Conservation (phyloP, 2,329 filamentous ascomycete species). For the Sarocladiaceae sp. region DNA sequence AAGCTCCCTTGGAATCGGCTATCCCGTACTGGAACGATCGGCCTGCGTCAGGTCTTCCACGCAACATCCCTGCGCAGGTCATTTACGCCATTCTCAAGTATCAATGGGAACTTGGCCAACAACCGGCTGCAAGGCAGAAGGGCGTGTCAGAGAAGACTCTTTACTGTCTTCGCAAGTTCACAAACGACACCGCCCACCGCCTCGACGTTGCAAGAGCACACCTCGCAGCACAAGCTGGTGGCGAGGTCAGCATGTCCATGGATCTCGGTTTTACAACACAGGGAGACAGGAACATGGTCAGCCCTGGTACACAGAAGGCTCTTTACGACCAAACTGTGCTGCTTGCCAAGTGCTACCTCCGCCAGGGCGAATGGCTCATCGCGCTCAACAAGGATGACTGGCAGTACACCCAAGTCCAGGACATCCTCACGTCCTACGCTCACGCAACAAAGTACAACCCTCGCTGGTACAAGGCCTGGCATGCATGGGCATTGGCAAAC, state of each 20-base stretch:
- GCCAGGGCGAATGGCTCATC: constrained; percentile 94
- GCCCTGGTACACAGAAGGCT: constrained; percentile 44
- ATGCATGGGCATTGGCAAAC: constrained; percentile 96
- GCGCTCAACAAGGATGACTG: constrained; percentile 80
- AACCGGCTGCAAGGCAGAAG: constrained; percentile 35
- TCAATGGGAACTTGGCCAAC: constrained; percentile 81
- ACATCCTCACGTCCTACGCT: constrained; percentile 85
- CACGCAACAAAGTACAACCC: constrained; percentile 92
- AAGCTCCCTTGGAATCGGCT: constrained; percentile 54
- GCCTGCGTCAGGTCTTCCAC: constrained; percentile 13
- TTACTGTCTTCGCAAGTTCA: constrained; percentile 55
- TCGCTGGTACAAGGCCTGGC: constrained; percentile 98
- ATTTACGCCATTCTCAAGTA: constrained; percentile 97
- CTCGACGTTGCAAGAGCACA: constrained; percentile 49
- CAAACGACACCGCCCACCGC: constrained; percentile 49
- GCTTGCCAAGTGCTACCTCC: constrained; percentile 90
- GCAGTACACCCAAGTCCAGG: constrained; percentile 78
- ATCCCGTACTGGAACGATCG: constrained; percentile 52
- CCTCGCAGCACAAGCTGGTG: constrained; percentile 38
- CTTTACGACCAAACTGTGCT: constrained; percentile 60
- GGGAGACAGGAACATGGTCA: constrained; percentile 37
- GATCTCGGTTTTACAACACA: constrained; percentile 43
- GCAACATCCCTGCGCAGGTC: constrained; percentile 64
- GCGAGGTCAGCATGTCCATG: constrained; percentile 35
- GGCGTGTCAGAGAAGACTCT: constrained; percentile 49